A percentile compares a stretch with the other conserved stretches of the same genome.
Evolutionary conservation across 768 basidiomycete species (phyloP).

Genomic region (Pleurotus salmoneostramineus): DNA sequence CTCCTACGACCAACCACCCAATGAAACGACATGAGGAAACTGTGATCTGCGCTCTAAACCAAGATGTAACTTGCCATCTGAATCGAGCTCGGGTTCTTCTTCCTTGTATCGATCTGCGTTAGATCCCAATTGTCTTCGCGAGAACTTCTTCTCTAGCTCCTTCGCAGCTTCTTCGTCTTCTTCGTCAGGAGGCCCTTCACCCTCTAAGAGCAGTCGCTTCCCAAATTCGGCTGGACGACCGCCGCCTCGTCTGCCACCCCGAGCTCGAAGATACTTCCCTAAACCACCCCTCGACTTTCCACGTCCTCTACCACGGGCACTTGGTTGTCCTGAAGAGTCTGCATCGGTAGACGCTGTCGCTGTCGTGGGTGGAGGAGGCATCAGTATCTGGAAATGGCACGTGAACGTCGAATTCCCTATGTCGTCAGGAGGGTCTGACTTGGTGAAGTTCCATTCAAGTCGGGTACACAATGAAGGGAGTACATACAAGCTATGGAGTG

Average conservation of each 20-base stretch:
- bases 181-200: slow-evolving; percentile 29
- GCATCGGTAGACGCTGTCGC: background rate
- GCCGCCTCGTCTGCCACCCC: slow-evolving; percentile 47
- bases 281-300: slow-evolving; percentile 63
- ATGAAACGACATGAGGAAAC: background rate
- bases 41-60: background rate
- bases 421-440: too few relatives aligned
- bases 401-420: background rate
- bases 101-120: slow-evolving; percentile 77
- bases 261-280: slow-evolving; percentile 71
- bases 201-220: slow-evolving; percentile 59
- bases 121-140: slow-evolving; percentile 55
- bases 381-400: background rate
- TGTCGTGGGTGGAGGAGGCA: background rate
- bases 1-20: slow-evolving; percentile 35
- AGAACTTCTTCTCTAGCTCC: slow-evolving; percentile 47
- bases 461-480: too few relatives aligned
- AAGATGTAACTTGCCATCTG: slow-evolving; percentile 50
- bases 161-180: slow-evolving; percentile 46
- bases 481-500: too few relatives aligned
- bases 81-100: slow-evolving; percentile 62
- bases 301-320: slow-evolving; percentile 30
- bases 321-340: background rate
- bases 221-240: slow-evolving; percentile 67
- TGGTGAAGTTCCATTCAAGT: too few relatives aligned